Evolutionary conservation across 495 filamentous ascomycete species (phyloP), one percentile per base, ranked within the genome.

Genomic region (Lophiostoma macrostomum): DNA sequence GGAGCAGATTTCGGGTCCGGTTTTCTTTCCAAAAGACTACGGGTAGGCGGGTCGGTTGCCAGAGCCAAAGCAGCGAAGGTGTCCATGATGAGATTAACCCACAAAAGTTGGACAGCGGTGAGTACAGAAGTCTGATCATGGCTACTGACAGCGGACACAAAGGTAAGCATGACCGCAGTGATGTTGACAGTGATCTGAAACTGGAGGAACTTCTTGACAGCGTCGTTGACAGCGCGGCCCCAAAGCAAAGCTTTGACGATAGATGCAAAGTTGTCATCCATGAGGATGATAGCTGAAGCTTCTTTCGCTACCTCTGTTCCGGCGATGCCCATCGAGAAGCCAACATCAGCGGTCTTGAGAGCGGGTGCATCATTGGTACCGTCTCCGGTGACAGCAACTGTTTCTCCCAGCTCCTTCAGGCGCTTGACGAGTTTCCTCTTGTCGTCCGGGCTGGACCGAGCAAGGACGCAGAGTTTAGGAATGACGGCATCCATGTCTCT

Each of bases 51-150:
- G 67, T 95, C 90, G 1, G 89, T 94, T 13, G 90, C 89, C 25
- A 94, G 74, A n/a, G 89, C 90, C 42, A 95, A 80, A n/a, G 90
- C 89, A 3, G 88, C 90, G 61, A 95, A 88, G n/a, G 89, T 93
- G 63, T 95, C 90, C 88, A 94, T 93, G 65, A 95, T 93, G 35
- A 95, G 71, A 66, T 95, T 94, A 32, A 95, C 86, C 89, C 89
- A 95, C 22, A 95, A 77, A 37, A 95, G 77, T 65, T 95, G 88
- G 2, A 93, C 88, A 18, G 88, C 85, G 3, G 83, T 90, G 46
- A 95, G 79, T 4, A 93, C 86, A 2, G 87, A 87, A 36, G 81
- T 71, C 64, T 90, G 79, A 0, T 79, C 69, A 1, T 59, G 57
- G 61, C 77, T 84, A 5, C 83, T 74, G 27, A 93, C 85, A 8